These are phyloP conservation scores for Salix arbutifolia DNA, from an alignment of 345 rosid species.

Conservation along the genomic window DNA sequence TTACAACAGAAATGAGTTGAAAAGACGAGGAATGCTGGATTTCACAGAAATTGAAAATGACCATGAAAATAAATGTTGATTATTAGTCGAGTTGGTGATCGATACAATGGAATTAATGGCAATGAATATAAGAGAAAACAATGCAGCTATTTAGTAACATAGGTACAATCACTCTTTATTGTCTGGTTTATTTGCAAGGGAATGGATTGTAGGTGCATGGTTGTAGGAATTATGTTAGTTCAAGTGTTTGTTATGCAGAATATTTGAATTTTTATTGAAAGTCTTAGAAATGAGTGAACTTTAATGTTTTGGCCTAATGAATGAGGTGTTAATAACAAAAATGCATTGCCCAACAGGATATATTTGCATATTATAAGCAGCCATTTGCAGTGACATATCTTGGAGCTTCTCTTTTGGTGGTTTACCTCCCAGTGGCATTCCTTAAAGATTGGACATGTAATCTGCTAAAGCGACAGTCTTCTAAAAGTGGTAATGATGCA, in stretches of 20 bases:
- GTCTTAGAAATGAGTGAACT: background rate
- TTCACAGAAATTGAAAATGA: background rate
- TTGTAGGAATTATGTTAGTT: background rate
- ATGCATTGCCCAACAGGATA: constrained; percentile 50
- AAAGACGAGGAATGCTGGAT: background rate
- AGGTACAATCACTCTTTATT: background rate
- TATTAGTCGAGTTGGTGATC: background rate
- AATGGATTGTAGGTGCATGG: background rate
- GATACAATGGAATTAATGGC: background rate
- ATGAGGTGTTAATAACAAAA: background rate
- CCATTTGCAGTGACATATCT: constrained; percentile 98
- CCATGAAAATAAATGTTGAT: background rate
- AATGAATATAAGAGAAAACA: background rate
- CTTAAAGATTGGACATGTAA: constrained; percentile 80
- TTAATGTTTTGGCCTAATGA: background rate
- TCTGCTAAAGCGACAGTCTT: constrained; percentile 41
- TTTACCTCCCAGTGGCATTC: constrained; percentile 92
- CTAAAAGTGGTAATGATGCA: constrained; percentile 46
- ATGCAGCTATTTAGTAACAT: background rate
- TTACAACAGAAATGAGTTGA: background rate
- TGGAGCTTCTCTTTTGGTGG: constrained; percentile 95
- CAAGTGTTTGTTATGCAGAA: background rate
- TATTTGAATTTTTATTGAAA: background rate
- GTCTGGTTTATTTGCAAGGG: background rate
- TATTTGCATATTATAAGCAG: constrained; percentile 86